phyloP scores from a whole-genome alignment of 805 yeast genomes.

The Sugiyamaella floridensis region DNA sequence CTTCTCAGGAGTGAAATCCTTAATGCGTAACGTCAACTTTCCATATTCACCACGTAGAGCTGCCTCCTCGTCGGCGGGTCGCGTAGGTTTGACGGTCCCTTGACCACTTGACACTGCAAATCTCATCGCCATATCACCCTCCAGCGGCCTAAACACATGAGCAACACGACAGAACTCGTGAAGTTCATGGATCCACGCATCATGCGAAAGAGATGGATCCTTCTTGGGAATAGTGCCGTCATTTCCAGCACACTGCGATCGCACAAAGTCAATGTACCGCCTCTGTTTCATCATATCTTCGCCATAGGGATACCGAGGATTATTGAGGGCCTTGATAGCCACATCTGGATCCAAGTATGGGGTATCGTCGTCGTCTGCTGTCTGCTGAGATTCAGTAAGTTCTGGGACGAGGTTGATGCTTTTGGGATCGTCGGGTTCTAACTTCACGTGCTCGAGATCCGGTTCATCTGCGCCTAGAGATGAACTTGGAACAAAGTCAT shows the following conservation, averaged over 20 bases:
- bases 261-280: constrained; percentile 21
- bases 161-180: constrained; percentile 24
- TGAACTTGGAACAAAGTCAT: neutral
- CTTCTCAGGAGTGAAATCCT: constrained; percentile 18
- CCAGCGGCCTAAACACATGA: constrained; percentile 20
- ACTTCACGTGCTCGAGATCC: neutral
- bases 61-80: constrained; percentile 13
- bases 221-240: neutral
- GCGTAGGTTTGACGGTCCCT: neutral
- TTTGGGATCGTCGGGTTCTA: neutral
- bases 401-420: neutral
- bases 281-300: constrained; percentile 16
- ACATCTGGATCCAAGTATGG: neutral
- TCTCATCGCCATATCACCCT: constrained; percentile 22
- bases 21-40: constrained; percentile 16
- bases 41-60: constrained; percentile 23
- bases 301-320: constrained; percentile 17
- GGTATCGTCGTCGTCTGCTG: neutral
- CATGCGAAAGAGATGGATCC: constrained; percentile 1
- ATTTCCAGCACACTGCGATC: constrained; percentile 14
- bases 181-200: constrained; percentile 14
- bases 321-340: constrained; percentile 19
- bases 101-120: constrained; percentile 17
- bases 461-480: neutral
- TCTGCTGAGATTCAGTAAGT: neutral